A percentile compares a stretch with the other conserved stretches of the same genome.
Conservation (phyloP, 768 basidiomycete genomes). For the Porphyrellus cyaneotinctus region DNA sequence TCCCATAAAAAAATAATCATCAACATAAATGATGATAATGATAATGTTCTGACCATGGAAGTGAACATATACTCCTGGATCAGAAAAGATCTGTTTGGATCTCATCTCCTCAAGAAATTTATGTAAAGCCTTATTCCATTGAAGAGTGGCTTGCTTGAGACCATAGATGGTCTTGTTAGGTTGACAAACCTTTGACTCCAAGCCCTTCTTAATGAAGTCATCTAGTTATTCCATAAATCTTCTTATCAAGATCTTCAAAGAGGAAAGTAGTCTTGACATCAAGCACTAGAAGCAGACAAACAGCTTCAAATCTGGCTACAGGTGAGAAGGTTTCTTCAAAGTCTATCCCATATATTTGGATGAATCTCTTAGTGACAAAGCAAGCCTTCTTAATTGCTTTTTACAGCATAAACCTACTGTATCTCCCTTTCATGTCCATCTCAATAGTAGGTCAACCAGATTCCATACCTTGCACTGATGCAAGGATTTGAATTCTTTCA, state of each 20-base stretch:
- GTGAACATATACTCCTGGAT: neutral
- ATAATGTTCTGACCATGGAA: neutral
- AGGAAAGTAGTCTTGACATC: neutral
- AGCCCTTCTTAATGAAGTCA: too few relatives aligned
- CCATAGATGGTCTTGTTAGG: neutral
- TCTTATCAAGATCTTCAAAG: too few relatives aligned
- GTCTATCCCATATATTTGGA: neutral
- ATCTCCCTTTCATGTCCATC: neutral
- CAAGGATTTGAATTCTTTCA: neutral
- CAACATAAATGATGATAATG: neutral
- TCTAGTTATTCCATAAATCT: too few relatives aligned
- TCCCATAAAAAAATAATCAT: neutral
- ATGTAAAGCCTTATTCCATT: neutral
- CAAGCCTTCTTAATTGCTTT: neutral
- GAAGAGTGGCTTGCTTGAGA: neutral
- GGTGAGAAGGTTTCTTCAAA: too few relatives aligned
- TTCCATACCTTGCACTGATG: neutral
- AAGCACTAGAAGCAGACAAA: neutral
- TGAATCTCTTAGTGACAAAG: neutral
- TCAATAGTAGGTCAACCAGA: neutral
- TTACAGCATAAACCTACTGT: neutral
- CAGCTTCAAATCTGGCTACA: neutral
- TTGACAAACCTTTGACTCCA: neutral
- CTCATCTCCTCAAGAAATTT: neutral
- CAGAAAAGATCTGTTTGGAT: too few relatives aligned